Evolutionary conservation across 208 protist genomes (phyloP).

Genomic region (Trypanosoma cruzi): DNA sequence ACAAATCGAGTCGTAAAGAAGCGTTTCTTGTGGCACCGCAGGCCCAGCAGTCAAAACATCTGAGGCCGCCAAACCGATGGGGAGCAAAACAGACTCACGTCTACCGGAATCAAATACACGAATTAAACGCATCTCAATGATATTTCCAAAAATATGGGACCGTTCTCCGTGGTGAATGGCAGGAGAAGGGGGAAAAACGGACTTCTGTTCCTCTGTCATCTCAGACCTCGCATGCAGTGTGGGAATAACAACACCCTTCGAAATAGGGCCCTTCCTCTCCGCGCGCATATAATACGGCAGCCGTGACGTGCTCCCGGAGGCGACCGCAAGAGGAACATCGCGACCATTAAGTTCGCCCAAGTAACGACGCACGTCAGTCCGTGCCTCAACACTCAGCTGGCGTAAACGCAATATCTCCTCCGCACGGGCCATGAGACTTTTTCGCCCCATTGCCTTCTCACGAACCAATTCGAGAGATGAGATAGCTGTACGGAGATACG

Average conservation of each 20-base stretch:
- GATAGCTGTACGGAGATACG: constrained; percentile 18
- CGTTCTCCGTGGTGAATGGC: not conserved
- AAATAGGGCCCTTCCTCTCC: constrained; percentile 4
- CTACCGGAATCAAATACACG: constrained; percentile 10
- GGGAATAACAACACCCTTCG: constrained; percentile 30
- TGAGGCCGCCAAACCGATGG: not conserved
- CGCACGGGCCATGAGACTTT: constrained; percentile 9
- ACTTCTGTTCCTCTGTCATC: not conserved
- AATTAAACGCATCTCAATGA: constrained; percentile 17
- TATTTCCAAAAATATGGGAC: constrained; percentile 30
- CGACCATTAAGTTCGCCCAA: constrained; percentile 7
- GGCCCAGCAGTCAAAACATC: not conserved
- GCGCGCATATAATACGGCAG: constrained; percentile 64
- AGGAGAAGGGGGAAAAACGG: not conserved
- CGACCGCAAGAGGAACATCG: constrained; percentile 1
- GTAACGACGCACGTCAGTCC: constrained; percentile 13
- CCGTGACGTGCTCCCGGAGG: constrained; percentile 9
- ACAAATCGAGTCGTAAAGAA: not conserved
- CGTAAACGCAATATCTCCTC: constrained; percentile 25
- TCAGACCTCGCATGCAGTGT: not conserved
- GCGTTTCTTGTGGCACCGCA: not conserved
- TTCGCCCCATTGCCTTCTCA: not conserved
- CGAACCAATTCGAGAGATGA: constrained; percentile 13
- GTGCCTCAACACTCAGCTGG: constrained; percentile 20
- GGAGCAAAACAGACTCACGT: constrained; percentile 10